Conservation (phyloP, 2,329 filamentous ascomycete species). For the Microdochium bolleyi region DNA sequence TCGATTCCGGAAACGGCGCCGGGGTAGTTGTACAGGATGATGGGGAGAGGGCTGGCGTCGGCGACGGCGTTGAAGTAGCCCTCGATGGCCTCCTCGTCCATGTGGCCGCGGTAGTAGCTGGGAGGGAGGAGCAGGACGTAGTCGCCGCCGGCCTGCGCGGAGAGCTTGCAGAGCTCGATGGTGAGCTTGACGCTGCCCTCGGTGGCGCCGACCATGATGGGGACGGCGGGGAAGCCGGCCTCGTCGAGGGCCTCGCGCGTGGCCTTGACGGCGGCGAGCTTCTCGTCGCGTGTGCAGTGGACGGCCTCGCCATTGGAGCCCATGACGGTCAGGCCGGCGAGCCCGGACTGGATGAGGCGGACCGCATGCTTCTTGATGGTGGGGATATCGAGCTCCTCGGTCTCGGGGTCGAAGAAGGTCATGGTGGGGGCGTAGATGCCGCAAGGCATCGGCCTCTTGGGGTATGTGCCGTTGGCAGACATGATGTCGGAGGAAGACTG, state of each 20-base stretch:
- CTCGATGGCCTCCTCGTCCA: conserved; percentile 65
- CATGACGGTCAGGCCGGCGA: conserved; percentile 78
- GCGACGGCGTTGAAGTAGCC: conserved; percentile 71
- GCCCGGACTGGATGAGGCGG: conserved; percentile 67
- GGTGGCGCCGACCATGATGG: conserved; percentile 74
- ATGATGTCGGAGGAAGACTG: too few relatives aligned
- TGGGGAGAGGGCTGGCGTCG: conserved; percentile 65
- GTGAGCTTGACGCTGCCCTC: conserved; percentile 77
- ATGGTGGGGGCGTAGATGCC: conserved; percentile 85
- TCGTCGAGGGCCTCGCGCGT: conserved; percentile 77
- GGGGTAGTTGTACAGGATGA: conserved; percentile 87
- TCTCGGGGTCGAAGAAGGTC: conserved; percentile 81
- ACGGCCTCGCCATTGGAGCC: conserved; percentile 88
- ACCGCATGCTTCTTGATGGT: conserved; percentile 74
- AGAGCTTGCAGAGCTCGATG: conserved; percentile 64
- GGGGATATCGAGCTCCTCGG: conserved; percentile 76
- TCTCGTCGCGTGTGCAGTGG: conserved; percentile 73
- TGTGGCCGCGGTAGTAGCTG: conserved; percentile 72
- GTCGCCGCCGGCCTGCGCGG: conserved; percentile 63
- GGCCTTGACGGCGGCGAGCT: conserved; percentile 64
- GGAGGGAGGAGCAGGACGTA: conserved; percentile 75
- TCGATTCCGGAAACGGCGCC: conserved; percentile 81
- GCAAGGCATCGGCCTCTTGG: conserved; percentile 55
- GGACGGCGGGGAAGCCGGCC: conserved; percentile 67
- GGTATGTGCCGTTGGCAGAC: conserved; percentile 17